Evolutionary conservation across 2,329 filamentous ascomycete genomes (phyloP), one percentile per base, ranked within the genome.

Genomic region (Trichophyton mentagrophytes): DNA sequence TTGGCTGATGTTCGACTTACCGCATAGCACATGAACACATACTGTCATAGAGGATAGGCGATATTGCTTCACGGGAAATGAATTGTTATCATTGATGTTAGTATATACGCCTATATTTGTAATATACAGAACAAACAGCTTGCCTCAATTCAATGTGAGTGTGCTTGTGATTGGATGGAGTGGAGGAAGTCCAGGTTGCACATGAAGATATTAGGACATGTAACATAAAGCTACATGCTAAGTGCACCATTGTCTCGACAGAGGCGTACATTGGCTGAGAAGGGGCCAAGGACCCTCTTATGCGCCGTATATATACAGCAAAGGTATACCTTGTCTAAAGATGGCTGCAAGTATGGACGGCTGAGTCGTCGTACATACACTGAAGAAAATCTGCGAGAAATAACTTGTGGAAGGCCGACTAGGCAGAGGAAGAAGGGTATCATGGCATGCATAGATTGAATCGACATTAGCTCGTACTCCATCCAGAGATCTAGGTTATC

Each of bases 401-500:
- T 53, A 53, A 53, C 13, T 15, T 53, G 49, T 53, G 49, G 49
- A 53, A 25, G 49, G 38, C 20, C 13, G 17, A 57, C 42, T 33
- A 17, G 30, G 55, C 15, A 17, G 22, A 38, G 13, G 38, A 20
- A 15, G 55, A 40, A 42, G 30, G 38, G 33, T 38, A 42, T 57
- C 38, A 30, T 38, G n/a, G 55, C 33, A 57, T 40, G 55, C 55
- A 57, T 40, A 42, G 5, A 57, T 42, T 57, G 20, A 42, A 25
- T 57, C 30, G 30, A 22, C n/a, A 40, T 38, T n/a, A 42, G 55
- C n/a, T 42, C 17, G 25, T 57, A 20, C 8, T 57, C 74, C 73
- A n/a, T 72, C 80, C 58, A 71, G 77, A 71, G 77, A 68, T 85
- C 82, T 63, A 85, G 68, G 51, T 76, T 78, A 7, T 78, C 60